Base-by-base conservation (phyloP, 1,139 yeast genomes). In the Suhomyces wounanorum region DNA sequence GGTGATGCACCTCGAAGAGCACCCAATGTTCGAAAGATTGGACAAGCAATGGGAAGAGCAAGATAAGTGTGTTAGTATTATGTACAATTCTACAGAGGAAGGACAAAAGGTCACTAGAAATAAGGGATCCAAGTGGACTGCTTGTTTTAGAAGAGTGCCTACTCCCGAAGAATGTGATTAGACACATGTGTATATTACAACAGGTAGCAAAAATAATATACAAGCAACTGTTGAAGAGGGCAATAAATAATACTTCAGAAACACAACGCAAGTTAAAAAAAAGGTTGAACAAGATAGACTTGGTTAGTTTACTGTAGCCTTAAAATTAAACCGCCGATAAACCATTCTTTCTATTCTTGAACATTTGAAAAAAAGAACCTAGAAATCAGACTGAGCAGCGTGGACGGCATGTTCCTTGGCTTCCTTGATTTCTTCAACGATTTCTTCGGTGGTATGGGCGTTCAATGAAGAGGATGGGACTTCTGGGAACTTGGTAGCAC, bases 41-140 rank as follows among this genome's bases (percentile, higher is more conserved):
- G 73, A 82, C 47, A 75, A 82, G 56, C 90, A 87, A 56, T 91
- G 96, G 90, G 97, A 91, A 69, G 68, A 70, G 3, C 70, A 75
- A 26, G 99, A 95, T 68, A 73, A 74, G 55, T 91, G 98, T 70
- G 98, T 92, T 31, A 72, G 81, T 55, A 82, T 90, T 48, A 94
- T 94, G 99, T 84, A 83, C 57, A 83, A 85, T 57, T 85, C 96
- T 23, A 94, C 99, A 0, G 99, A 94, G 69, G 99, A 94, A 70
- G 99, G 99, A 51, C 94, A 94, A 71, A 95, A 95, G 70, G 99
- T 94, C 42, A 84, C 84, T 46, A 81, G 99, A 64, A 95, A 94
- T 66, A 80, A 85, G 44, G 99, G 99, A 30, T 77, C 75, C 55
- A 94, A 94, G 68, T 94, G 79, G 70, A 80, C 91, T 39, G 98